Evolutionary conservation across 495 filamentous ascomycete genomes (phyloP).

Genomic region (Penicillium argentinense): DNA sequence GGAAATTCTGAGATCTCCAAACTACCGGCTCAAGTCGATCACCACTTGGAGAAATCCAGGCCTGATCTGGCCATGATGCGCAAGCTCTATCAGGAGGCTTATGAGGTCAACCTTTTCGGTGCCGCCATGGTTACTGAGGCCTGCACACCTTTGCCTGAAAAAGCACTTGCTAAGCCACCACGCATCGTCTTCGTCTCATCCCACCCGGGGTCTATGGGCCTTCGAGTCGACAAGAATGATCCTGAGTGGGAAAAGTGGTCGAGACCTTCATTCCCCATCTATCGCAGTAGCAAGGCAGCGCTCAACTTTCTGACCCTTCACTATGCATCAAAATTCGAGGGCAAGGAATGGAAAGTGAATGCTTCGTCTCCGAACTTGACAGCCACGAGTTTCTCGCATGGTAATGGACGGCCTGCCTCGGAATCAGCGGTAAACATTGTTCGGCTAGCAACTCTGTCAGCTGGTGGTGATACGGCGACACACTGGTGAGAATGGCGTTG

Average conservation of each 20-base stretch:
- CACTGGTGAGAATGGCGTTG: constrained; percentile 22
- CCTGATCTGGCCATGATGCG: constrained; percentile 19
- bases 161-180: constrained; percentile 24
- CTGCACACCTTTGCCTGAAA: constrained; percentile 44
- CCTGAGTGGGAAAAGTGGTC: constrained; percentile 9
- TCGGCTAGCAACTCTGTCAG: constrained; percentile 21
- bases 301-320: constrained; percentile 40
- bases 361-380: constrained; percentile 27
- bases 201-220: constrained; percentile 29
- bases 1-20: neutral
- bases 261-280: constrained; percentile 16
- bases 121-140: constrained; percentile 38
- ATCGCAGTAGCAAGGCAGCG: constrained; percentile 37
- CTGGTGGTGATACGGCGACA: constrained; percentile 25
- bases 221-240: constrained; percentile 13
- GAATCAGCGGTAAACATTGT: constrained; percentile 29
- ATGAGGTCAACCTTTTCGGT: constrained; percentile 44
- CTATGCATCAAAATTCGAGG: constrained; percentile 21
- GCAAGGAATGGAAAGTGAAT: constrained; percentile 29
- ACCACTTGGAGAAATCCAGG: constrained; percentile 1
- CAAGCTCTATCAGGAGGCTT: constrained; percentile 30
- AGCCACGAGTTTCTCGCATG: constrained; percentile 19
- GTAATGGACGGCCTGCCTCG: constrained; percentile 15
- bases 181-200: constrained; percentile 46
- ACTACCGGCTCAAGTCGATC: neutral